phyloP scores from a whole-genome alignment of 2,329 filamentous ascomycete genomes.

The Aureobasidium musti region DNA sequence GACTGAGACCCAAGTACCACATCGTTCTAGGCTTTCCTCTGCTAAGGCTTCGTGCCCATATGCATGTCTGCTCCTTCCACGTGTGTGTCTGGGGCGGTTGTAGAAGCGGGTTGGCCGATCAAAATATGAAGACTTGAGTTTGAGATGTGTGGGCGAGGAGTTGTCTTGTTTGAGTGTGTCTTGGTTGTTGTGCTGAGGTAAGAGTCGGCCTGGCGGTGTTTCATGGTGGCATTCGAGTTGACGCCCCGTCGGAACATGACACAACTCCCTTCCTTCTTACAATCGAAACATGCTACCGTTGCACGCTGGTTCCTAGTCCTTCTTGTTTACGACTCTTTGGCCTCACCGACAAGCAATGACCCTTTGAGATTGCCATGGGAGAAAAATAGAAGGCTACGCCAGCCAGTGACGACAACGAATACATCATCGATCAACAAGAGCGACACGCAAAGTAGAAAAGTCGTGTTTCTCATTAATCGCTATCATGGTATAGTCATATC shows the following conservation, averaged over 20 bases:
- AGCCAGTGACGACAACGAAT: neutral
- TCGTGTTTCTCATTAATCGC: neutral
- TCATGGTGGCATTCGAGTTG: too few species aligned
- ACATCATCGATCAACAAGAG: neutral
- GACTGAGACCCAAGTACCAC: neutral
- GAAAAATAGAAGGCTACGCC: neutral
- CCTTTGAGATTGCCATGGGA: neutral
- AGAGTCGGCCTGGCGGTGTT: neutral
- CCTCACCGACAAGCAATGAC: too few species aligned
- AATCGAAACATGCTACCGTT: too few species aligned
- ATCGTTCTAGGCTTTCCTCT: neutral
- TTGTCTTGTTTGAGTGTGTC: neutral
- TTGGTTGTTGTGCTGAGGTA: neutral
- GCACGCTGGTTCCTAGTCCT: too few species aligned
- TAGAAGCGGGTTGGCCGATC: neutral
- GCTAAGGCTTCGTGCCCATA: conserved; percentile 1
- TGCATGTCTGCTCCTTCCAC: neutral
- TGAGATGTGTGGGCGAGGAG: neutral
- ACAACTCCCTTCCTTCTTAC: too few species aligned
- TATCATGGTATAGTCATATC: neutral
- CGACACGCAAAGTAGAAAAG: neutral
- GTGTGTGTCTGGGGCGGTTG: neutral
- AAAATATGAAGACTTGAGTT: neutral
- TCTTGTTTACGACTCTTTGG: too few species aligned
- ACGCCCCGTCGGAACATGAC: too few species aligned